Evolutionary conservation across 345 rosid genomes (phyloP), one percentile per base, ranked within the genome.

Genomic region (Eucalyptus virginea): DNA sequence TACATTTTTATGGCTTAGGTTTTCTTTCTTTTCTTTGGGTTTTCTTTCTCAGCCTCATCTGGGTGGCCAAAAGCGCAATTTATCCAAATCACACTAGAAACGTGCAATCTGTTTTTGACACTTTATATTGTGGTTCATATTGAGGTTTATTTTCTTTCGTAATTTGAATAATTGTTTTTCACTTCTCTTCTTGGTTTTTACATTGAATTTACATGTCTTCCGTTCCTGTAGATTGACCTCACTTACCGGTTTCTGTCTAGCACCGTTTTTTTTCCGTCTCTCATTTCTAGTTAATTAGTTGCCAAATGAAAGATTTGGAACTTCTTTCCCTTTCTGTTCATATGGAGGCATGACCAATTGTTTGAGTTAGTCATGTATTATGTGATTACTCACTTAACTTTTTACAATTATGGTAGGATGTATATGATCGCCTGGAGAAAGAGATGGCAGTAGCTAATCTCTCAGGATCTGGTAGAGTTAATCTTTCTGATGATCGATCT

Each of bases 391-490:
- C 24, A 34, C 26, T 69, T 69, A 19, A 7, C 83, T 3, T 77
- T 77, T 37, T 40, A 77, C 42, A 37, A 77, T 37, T 77, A 37
- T 92, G 89, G 86, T 91, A 98, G 99, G 97, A 94, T 87, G 87
- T 98, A 72, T 96, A 94, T 90, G 96, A 95, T 92, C 95, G 89
- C 50, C 49, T 97, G 89, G 99, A 95, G 89, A 98, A 96, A 92
- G 99, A 98, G 91, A 88, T 94, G 90, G 97, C 93, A 87, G 91
- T 93, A 50, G 93, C 94, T 90, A 94, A 91, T 91, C 92, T 93
- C 69, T 94, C 94, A 58, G 92, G 93, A 62, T 92, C 97, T 87
- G 91, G 92, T 51, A 89, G 92, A 91, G 62, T 69, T 37, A 69
- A 69, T 69, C 88, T 21, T 48, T 91, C 90, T 90, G 94, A 91